Evolutionary conservation across 192 early-diverging fungal species (phyloP).

Genomic region (Entophlyctis luteolus): DNA sequence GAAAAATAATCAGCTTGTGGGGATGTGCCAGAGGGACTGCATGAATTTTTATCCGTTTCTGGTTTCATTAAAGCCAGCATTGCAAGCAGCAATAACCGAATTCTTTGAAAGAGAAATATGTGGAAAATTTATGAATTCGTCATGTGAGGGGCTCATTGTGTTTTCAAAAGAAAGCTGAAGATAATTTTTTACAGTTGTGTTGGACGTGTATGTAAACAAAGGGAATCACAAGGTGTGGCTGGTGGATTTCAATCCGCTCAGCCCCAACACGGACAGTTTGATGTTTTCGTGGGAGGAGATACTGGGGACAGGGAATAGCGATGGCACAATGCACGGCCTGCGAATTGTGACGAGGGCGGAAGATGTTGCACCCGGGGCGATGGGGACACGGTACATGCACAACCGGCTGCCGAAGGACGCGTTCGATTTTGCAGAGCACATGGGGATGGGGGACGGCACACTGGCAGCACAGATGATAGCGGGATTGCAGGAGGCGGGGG

Average conservation of each 20-base stretch:
- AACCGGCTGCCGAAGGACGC: no score
- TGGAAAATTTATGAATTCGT: constrained; percentile 57
- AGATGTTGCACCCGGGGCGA: no score
- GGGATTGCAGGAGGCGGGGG: no score
- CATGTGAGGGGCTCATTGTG: constrained; percentile 54
- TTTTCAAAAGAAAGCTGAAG: neutral
- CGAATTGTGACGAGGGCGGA: no score
- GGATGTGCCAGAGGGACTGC: constrained; percentile 79
- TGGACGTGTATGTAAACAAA: constrained; percentile 82
- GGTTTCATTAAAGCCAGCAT: constrained; percentile 42
- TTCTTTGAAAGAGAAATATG: constrained; percentile 68
- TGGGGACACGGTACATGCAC: no score
- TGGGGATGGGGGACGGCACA: no score
- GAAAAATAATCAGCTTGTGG: constrained; percentile 61
- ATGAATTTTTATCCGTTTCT: constrained; percentile 81
- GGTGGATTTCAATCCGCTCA: constrained; percentile 91
- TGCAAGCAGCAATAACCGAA: constrained; percentile 52
- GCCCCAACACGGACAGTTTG: constrained; percentile 71
- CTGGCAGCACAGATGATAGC: no score
- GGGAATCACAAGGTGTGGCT: constrained; percentile 63
- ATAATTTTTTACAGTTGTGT: constrained; percentile 59
- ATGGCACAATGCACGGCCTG: no score
- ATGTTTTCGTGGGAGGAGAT: constrained; percentile 83
- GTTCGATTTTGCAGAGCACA: no score
- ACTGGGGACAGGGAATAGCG: no score